Evolutionary conservation across 164 flowering plant genomes (phyloP).

Genomic region (Cinnamomum chago): DNA sequence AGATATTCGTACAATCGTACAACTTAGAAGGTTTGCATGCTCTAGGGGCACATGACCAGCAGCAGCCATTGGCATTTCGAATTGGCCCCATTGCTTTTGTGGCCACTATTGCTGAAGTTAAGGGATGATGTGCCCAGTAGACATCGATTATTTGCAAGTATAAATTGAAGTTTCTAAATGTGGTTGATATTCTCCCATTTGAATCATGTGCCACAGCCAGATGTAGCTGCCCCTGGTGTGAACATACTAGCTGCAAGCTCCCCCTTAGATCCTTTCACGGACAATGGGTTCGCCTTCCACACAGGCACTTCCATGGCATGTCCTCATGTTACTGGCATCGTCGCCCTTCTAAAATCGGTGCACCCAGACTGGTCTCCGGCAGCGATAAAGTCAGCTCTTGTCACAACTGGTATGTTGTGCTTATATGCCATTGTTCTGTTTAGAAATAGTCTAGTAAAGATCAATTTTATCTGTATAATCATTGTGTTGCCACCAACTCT

Average conservation of each 20-base stretch:
- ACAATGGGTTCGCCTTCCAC: conserved; percentile 10
- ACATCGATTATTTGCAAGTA: too few relatives aligned
- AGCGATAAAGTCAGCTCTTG: conserved; percentile 42
- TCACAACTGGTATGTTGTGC: conserved; percentile 38
- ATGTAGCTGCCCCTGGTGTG: conserved; percentile 50
- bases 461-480: too few relatives aligned
- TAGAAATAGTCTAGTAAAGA: too few relatives aligned
- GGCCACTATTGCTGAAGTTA: too few relatives aligned
- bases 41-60: too few relatives aligned
- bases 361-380: conserved; percentile 50
- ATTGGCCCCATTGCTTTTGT: too few relatives aligned
- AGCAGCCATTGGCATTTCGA: too few relatives aligned
- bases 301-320: conserved; percentile 56
- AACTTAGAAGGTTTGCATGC: too few relatives aligned
- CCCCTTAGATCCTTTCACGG: conserved; percentile 5
- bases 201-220: conserved; percentile 31
- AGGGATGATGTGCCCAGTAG: too few relatives aligned
- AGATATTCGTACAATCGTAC: too few relatives aligned
- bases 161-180: too few relatives aligned
- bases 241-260: conserved; percentile 39
- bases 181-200: neutral
- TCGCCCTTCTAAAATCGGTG: conserved; percentile 37
- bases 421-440: neutral
- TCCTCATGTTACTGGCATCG: conserved; percentile 48
- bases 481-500: neutral